phyloP scores from a whole-genome alignment of 2,329 filamentous ascomycete species.

The Diplodia intermedia region DNA sequence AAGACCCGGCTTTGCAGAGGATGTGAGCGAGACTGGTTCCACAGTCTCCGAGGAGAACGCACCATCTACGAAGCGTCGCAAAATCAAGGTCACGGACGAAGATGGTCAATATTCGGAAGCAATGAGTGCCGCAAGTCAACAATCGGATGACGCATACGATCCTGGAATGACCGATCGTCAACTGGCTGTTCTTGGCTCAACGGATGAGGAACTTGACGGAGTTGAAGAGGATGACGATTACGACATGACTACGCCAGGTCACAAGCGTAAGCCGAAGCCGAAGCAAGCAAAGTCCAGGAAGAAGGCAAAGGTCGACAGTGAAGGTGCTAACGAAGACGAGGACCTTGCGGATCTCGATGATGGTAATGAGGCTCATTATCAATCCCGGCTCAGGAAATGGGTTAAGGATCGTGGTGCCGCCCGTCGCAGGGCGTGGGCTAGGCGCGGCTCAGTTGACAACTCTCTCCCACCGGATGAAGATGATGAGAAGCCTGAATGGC shows the following conservation, averaged over 20 bases:
- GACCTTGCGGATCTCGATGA: slow-evolving; percentile 77
- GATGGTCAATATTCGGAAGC: slow-evolving; percentile 36
- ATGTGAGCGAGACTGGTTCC: slow-evolving; percentile 3
- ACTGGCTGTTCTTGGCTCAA: slow-evolving; percentile 49
- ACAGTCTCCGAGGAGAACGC: not conserved
- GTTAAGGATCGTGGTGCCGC: slow-evolving; percentile 67
- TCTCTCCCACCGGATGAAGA: slow-evolving; percentile 39
- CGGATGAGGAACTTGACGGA: slow-evolving; percentile 46
- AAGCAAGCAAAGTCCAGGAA: slow-evolving; percentile 39
- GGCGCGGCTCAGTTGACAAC: slow-evolving; percentile 34
- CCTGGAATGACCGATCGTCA: slow-evolving; percentile 51
- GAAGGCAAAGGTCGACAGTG: slow-evolving; percentile 37
- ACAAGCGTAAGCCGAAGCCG: slow-evolving; percentile 48
- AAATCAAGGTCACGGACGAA: not conserved
- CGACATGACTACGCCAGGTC: slow-evolving; percentile 47
- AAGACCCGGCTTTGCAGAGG: slow-evolving; percentile 55
- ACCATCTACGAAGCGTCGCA: slow-evolving; percentile 44
- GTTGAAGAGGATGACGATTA: slow-evolving; percentile 49
- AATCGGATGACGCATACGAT: slow-evolving; percentile 52
- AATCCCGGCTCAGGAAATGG: slow-evolving; percentile 78
- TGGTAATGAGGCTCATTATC: slow-evolving; percentile 84
- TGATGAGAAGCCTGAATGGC: slow-evolving; percentile 71
- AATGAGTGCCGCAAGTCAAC: slow-evolving; percentile 38
- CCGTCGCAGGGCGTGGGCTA: slow-evolving; percentile 55
- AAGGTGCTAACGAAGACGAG: slow-evolving; percentile 40